Evolutionary conservation across 1,139 yeast genomes (phyloP).

Genomic region (Yamadazyma mexicana): DNA sequence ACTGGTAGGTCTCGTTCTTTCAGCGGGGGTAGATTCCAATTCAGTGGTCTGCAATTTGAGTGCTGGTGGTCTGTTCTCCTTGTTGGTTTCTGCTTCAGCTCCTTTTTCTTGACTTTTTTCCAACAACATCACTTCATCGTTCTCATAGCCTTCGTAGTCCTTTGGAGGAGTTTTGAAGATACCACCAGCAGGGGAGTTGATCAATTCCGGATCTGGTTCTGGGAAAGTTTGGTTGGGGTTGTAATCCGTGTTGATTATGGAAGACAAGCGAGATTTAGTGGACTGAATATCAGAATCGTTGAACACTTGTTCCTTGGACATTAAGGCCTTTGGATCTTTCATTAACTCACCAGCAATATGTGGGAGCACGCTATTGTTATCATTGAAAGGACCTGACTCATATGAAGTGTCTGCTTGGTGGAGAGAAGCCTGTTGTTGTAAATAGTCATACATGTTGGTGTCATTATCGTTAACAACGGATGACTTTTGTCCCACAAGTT

Average conservation of each 20-base stretch:
- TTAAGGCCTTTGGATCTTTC: conserved; percentile 34
- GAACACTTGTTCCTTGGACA: conserved; percentile 38
- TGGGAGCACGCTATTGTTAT: conserved; percentile 20
- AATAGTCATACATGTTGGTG: conserved; percentile 25
- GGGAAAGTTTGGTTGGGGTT: conserved; percentile 23
- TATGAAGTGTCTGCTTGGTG: conserved; percentile 29
- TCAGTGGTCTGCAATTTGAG: neutral
- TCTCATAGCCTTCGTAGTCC: conserved; percentile 6
- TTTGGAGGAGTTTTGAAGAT: conserved; percentile 32
- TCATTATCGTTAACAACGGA: conserved; percentile 33
- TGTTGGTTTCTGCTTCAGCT: conserved; percentile 2
- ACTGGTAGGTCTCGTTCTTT: conserved; percentile 13
- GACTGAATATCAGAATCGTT: conserved; percentile 27
- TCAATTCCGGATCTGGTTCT: conserved; percentile 38
- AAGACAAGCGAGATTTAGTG: conserved; percentile 16
- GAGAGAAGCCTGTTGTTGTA: conserved; percentile 44
- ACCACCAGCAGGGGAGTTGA: conserved; percentile 18
- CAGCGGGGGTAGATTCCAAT: neutral
- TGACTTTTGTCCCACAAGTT: conserved; percentile 33
- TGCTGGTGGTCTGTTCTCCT: conserved; percentile 10
- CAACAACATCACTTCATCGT: conserved; percentile 5
- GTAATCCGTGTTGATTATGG: conserved; percentile 16
- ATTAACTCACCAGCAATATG: conserved; percentile 37
- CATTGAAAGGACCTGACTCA: conserved; percentile 25
- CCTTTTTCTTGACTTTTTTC: neutral